Percentiles rank a stretch among this genome's conserved stretches.
Conservation (phyloP, 768 basidiomycete species). For the Chalciporus sphaerocephalus region DNA sequence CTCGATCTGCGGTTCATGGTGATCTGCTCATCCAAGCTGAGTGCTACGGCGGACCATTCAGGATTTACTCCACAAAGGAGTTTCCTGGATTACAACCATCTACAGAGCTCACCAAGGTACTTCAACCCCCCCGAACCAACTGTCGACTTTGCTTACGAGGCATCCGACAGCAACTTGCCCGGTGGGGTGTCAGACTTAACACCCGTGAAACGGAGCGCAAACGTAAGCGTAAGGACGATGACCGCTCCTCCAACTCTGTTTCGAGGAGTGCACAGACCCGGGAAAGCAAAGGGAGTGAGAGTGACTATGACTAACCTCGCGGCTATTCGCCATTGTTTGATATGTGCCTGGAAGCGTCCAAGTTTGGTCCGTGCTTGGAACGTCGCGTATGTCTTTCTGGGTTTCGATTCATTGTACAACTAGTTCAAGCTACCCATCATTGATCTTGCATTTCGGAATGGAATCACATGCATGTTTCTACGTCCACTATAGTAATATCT, state of each 20-base stretch:
- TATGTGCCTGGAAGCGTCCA: slow-evolving; percentile 2
- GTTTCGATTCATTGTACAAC: slow-evolving; percentile 15
- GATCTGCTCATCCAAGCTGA: slow-evolving; percentile 54
- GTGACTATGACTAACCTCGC: slow-evolving; percentile 21
- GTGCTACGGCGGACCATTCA: slow-evolving; percentile 61
- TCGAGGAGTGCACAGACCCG: slow-evolving; percentile 3
- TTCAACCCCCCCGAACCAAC: neutral
- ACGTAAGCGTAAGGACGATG: slow-evolving; percentile 29
- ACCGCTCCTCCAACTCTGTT: slow-evolving; percentile 4
- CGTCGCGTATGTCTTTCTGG: slow-evolving; percentile 4
- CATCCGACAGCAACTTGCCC: slow-evolving; percentile 28
- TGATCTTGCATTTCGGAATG: slow-evolving; percentile 3
- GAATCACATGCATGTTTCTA: slow-evolving; percentile 1
- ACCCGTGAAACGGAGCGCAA: slow-evolving; percentile 37
- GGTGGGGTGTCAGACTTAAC: slow-evolving; percentile 34
- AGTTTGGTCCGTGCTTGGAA: slow-evolving; percentile 5
- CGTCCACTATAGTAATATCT: slow-evolving; percentile 7
- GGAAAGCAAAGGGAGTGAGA: slow-evolving; percentile 18
- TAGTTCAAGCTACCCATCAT: slow-evolving; percentile 9
- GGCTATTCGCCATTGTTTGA: neutral
- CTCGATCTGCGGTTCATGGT: slow-evolving; percentile 22
- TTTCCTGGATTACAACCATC: slow-evolving; percentile 69
- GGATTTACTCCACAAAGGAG: slow-evolving; percentile 68
- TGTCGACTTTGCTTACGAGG: neutral
- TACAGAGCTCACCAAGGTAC: slow-evolving; percentile 65